phyloP scores from a whole-genome alignment of 208 protist genomes.

The Leishmania braziliensis region DNA sequence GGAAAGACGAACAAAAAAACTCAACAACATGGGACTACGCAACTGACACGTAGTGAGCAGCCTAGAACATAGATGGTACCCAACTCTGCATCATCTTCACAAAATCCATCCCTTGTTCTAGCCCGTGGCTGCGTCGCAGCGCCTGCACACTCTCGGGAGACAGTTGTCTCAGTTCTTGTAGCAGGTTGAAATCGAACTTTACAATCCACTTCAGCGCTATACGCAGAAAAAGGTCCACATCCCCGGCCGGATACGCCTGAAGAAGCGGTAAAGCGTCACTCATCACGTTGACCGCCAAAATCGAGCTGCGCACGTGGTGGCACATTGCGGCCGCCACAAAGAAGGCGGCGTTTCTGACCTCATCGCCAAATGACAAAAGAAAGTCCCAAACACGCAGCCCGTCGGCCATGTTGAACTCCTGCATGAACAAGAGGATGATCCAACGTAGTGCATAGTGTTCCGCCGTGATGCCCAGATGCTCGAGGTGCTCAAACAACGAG shows the following conservation, averaged over 20 bases:
- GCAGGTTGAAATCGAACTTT: slow-evolving; percentile 45
- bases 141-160: slow-evolving; percentile 37
- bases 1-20: neutral
- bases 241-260: slow-evolving; percentile 55
- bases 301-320: slow-evolving; percentile 37
- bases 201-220: slow-evolving; percentile 57
- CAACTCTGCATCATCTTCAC: slow-evolving; percentile 19
- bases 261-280: slow-evolving; percentile 63
- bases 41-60: neutral
- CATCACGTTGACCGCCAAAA: slow-evolving; percentile 44
- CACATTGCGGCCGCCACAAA: slow-evolving; percentile 72
- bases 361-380: slow-evolving; percentile 73
- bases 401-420: slow-evolving; percentile 84
- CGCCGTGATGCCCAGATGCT: slow-evolving; percentile 40
- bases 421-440: slow-evolving; percentile 87
- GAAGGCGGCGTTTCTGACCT: slow-evolving; percentile 49
- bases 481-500: slow-evolving; percentile 53
- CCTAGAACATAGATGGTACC: slow-evolving; percentile 27
- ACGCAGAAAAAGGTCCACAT: slow-evolving; percentile 62
- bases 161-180: slow-evolving; percentile 37
- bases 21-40: neutral
- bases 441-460: slow-evolving; percentile 86
- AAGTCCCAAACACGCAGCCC: slow-evolving; percentile 87
- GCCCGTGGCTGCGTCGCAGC: slow-evolving; percentile 32
- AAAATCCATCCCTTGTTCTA: slow-evolving; percentile 18